Evolutionary conservation across 148 eudicot genomes (phyloP), one percentile per base, ranked within the genome.

Genomic region (Rhododendron kiyosumense): DNA sequence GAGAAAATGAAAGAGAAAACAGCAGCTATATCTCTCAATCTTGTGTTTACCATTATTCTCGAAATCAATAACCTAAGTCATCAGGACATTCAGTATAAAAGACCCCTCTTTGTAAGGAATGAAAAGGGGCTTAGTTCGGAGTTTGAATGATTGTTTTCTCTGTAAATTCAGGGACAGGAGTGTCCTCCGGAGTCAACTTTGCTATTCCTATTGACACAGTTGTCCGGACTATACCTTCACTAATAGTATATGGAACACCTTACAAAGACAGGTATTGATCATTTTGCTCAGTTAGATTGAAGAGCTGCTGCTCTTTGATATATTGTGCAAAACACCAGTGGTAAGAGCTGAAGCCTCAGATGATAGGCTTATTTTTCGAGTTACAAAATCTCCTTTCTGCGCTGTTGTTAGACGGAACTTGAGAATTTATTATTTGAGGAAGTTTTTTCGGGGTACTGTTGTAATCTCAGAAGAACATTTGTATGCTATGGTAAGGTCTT

Each of bases 141-240:
- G 17, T 71, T 86, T 80, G 32, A 78, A n/a, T 77, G 38, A 51
- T 73, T 48, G 12, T 32, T 41, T 43, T 41, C 59, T 24, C 30
- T 4, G 84, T 59, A 17, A 38, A 51, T 59, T 89, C 96, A 96
- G 99, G 99, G 78, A 89, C 92, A 71, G 98, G 99, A 79, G 84
- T 90, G 85, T 96, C 99, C 3, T 96, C 97, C 32, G 99, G 98
- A 18, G 96, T 96, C 36, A 96, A 96, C 90, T 96, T 96, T 83
- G 99, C 99, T 4, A 93, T 96, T 69, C 98, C 99, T 9, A 91
- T 96, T 22, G 99, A 96, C 86, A 91, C 97, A 11, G 98, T 94
- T 65, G 89, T 95, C 30, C 90, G 90, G 46, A 91, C 91, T 43
- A 90, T 96, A 84, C 99, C 99, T 46, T 78, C 90, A 90, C 91